Evolutionary conservation across 2,329 filamentous ascomycete species (phyloP).

Genomic region (Ophioceras dolichostomum): DNA sequence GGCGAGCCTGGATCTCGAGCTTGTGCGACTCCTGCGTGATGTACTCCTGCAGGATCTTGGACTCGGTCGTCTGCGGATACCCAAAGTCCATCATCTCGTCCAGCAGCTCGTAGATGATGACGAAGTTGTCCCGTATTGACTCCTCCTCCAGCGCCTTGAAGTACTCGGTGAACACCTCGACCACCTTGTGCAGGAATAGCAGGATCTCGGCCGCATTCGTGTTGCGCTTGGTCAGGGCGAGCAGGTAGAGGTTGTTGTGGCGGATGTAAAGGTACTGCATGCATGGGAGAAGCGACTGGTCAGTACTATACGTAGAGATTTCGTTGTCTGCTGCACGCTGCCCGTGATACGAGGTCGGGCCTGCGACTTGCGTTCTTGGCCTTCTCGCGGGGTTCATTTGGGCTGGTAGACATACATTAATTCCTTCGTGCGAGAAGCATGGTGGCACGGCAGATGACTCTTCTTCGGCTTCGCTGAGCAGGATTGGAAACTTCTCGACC

Average conservation of each 20-base stretch:
- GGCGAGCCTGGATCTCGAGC: constrained; percentile 88
- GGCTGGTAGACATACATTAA: constrained; percentile 58
- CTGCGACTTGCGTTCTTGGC: no score
- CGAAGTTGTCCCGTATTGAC: constrained; percentile 97
- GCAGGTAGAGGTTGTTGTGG: constrained; percentile 97
- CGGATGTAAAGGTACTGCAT: constrained; percentile 91
- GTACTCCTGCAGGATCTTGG: constrained; percentile 97
- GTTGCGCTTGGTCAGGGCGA: constrained; percentile 96
- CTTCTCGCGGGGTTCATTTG: no score
- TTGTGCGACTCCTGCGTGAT: constrained; percentile 99
- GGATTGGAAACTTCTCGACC: constrained; percentile 92
- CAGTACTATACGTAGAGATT: no score
- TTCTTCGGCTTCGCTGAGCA: constrained; percentile 97
- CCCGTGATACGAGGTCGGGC: no score
- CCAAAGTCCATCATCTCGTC: constrained; percentile 99
- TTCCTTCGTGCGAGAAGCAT: constrained; percentile 96
- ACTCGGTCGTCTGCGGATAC: constrained; percentile 95
- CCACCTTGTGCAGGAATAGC: constrained; percentile 93
- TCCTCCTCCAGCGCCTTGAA: constrained; percentile 99
- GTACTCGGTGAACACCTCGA: constrained; percentile 99
- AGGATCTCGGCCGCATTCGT: constrained; percentile 98
- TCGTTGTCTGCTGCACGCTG: no score
- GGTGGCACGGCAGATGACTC: constrained; percentile 94
- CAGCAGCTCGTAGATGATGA: constrained; percentile 95
- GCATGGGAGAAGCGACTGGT: not conserved